Evolutionary conservation across 352 stramenopile genomes (phyloP).

Genomic region (Blastocystis sp.): DNA sequence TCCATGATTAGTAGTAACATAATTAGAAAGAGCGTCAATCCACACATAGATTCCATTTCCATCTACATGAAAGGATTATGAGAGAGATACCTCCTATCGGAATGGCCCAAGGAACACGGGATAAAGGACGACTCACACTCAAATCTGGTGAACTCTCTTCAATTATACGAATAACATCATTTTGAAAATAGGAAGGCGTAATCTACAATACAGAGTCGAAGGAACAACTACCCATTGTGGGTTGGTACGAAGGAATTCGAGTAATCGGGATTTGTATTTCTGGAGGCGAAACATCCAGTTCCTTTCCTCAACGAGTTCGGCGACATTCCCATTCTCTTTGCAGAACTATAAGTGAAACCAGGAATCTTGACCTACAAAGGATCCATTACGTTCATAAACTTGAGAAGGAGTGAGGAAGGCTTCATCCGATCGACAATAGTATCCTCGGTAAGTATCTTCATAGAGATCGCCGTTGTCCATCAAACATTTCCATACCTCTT

Average conservation of each 20-base stretch:
- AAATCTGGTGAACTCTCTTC: conserved; percentile 84
- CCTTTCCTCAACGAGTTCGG: conserved; percentile 88
- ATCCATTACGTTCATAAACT: conserved; percentile 76
- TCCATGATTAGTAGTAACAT: conserved; percentile 77
- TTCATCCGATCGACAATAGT: conserved; percentile 97
- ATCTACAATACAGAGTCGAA: conserved; percentile 75
- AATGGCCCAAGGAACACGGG: conserved; percentile 90
- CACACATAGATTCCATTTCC: conserved; percentile 97
- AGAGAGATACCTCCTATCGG: conserved; percentile 69
- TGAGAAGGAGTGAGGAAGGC: conserved; percentile 93
- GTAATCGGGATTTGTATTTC: conserved; percentile 81
- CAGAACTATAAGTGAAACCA: background rate
- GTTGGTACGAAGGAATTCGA: conserved; percentile 77
- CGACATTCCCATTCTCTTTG: conserved; percentile 77
- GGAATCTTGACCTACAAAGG: conserved; percentile 71
- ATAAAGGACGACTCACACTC: conserved; percentile 86
- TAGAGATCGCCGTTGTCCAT: conserved; percentile 87
- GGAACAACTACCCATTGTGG: conserved; percentile 67
- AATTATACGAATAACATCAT: conserved; percentile 77
- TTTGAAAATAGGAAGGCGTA: conserved; percentile 78
- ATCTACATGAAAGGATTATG: conserved; percentile 65
- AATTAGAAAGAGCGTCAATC: conserved; percentile 97
- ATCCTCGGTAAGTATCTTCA: conserved; percentile 88
- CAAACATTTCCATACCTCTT: conserved; percentile 82
- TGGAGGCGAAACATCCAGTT: conserved; percentile 97